phyloP scores from a whole-genome alignment of 441 rosid species.

The Viola pubescens region DNA sequence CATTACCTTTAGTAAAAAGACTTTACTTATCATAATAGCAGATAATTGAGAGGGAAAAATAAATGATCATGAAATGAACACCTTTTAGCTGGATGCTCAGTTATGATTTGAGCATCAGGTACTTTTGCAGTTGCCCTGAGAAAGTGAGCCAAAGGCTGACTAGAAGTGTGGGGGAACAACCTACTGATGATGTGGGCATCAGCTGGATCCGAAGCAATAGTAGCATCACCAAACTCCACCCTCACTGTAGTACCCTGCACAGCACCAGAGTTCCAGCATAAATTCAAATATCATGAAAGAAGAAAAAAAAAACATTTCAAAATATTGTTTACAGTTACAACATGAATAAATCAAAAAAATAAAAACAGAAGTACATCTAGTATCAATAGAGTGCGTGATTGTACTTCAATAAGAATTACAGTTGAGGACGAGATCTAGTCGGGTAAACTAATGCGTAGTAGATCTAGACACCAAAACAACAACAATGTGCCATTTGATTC shows the following conservation, averaged over 20 bases:
- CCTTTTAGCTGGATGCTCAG: conserved; percentile 82
- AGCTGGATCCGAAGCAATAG: conserved; percentile 56
- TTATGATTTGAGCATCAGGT: conserved; percentile 83
- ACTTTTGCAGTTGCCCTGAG: conserved; percentile 77
- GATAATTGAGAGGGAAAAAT: conserved; percentile 2
- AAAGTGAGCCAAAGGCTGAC: conserved; percentile 94
- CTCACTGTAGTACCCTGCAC: conserved; percentile 89
- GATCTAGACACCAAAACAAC: too few species aligned
- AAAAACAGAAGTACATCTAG: too few species aligned
- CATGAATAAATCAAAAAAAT: too few species aligned
- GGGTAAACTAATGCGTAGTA: too few species aligned
- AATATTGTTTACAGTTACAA: too few species aligned
- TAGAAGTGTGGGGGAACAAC: conserved; percentile 74
- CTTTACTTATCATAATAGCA: background rate
- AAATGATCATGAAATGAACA: conserved; percentile 12
- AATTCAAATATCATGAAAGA: too few species aligned
- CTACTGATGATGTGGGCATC: conserved; percentile 66
- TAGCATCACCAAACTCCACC: conserved; percentile 87
- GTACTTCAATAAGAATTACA: too few species aligned
- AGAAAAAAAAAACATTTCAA: too few species aligned
- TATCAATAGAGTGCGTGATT: too few species aligned
- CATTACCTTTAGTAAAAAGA: background rate
- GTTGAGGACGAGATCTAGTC: too few species aligned
- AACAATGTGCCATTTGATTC: too few species aligned
- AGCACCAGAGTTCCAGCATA: conserved; percentile 1